Evolutionary conservation across 345 rosid species (phyloP), one percentile per base, ranked within the genome.

Genomic region (Salix purpurea): DNA sequence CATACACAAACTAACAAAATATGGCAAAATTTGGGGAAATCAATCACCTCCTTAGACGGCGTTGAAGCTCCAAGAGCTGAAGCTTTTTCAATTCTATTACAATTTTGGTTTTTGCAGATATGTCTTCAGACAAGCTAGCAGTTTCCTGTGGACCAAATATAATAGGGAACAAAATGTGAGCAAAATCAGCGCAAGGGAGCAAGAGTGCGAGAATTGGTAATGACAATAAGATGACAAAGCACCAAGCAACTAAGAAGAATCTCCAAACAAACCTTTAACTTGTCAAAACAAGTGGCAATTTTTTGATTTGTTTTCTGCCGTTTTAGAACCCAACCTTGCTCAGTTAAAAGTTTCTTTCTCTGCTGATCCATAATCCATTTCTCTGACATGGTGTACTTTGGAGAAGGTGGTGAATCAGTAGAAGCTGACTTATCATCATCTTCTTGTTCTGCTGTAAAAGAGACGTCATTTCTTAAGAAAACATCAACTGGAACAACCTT

Each of bases 51-150:
- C 95, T 78, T 5, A 94, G 83, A 65, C 97, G 97, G 40, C 90
- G 88, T 84, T 94, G 98, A 75, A 91, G 94, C 36, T 73, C 91
- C 78, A 90, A 78, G 54, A 94, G 79, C 83, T 94, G 97, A 71
- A 94, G 97, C 85, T 92, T 94, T 83, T 94, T 94, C 87, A 94
- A 77, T 84, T 91, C 98, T 64, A 94, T 94, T 74, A 94, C 97
- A 78, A 94, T 92, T 84, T 87, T 94, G 79, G 98, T 94, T 82
- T 88, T 94, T 76, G 94, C 88, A 76, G 94, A 90, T 75, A 92
- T 87, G 85, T 92, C 96, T 83, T 91, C 95, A 64, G 97, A 91
- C 26, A 86, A 88, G 83, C 88, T 91, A 75, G 90, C 98, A 79
- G 84, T 85, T 84, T 84, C 90, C 98, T 94, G 86, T 82, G 75